A percentile compares a stretch with the other conserved stretches of the same genome.
phyloP scores from a whole-genome alignment of 202 grass and related monocot genomes.

The Cymbopogon flexuosus region DNA sequence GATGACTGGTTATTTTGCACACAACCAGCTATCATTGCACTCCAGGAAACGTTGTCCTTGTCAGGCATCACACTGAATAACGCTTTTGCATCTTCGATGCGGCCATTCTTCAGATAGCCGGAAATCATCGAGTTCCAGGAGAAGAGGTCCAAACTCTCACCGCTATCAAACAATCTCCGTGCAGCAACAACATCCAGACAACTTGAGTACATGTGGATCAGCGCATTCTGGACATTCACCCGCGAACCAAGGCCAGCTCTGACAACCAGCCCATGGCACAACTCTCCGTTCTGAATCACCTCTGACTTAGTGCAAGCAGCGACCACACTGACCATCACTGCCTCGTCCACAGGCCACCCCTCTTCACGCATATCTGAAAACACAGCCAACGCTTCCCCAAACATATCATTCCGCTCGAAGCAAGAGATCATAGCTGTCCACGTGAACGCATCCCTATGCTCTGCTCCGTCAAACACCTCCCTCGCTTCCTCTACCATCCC shows the following conservation, averaged over 20 bases:
- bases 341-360: constrained; percentile 54
- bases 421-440: constrained; percentile 80
- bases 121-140: constrained; percentile 83
- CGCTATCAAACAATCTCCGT: constrained; percentile 52
- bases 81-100: constrained; percentile 50
- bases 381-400: constrained; percentile 46
- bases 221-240: constrained; percentile 66
- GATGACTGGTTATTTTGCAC: constrained; percentile 61
- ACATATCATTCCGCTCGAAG: constrained; percentile 62
- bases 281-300: constrained; percentile 46
- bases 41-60: constrained; percentile 77
- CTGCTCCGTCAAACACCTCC: constrained; percentile 50
- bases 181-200: constrained; percentile 51
- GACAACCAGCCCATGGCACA: constrained; percentile 54
- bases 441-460: constrained; percentile 45
- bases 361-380: constrained; percentile 48
- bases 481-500: constrained; percentile 51
- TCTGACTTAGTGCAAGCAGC: constrained; percentile 44
- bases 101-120: constrained; percentile 66
- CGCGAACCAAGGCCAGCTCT: constrained; percentile 46
- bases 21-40: constrained; percentile 69
- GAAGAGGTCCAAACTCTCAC: constrained; percentile 52
- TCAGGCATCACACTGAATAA: constrained; percentile 55
- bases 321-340: constrained; percentile 59
- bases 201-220: constrained; percentile 88